Base-by-base conservation (phyloP, 1,284 basidiomycete species). In the Cryptococcus sp. region DNA sequence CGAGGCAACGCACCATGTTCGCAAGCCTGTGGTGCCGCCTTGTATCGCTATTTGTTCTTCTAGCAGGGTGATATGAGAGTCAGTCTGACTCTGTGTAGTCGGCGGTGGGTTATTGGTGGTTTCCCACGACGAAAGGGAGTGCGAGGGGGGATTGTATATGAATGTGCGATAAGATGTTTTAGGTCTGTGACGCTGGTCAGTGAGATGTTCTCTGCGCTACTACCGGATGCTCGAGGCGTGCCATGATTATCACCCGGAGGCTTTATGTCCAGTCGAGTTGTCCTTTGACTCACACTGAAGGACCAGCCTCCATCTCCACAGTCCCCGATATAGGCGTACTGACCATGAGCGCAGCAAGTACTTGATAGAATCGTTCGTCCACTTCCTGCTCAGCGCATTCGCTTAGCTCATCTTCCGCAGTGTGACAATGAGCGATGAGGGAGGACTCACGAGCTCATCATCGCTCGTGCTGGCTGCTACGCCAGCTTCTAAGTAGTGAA, bases 11-110 rank as follows among this genome's bases (percentile, higher is more conserved):
- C 52, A 70, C 76, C 78, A 80, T 3, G 78, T 80, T 15, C 78
- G 58, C 53, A 80, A 54, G 15, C 78, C 78, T 0, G 78, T 80
- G 29, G 77, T 76, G 22, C 78, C 78, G 4, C 69, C 72, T 58
- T 78, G 76, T 20, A 80, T 73, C 1, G 73, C 76, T 5, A 75
- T 73, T 51, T 77, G 78, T 40, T 78, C 78, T 56, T 80, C 78
- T 13, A 73, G 57, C n/a, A 80, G 63, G 0, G 73, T 76, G 17
- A 80, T 67, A 3, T 55, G 46, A 11, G 58, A 50, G 41, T 74
- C 66, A 17, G 39, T 15, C 11, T 15, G 34, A 13, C 3, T 3
- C n/a, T 5, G 25, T 17, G 3, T 17, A 7, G 16, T 26, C 1
- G 19, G 10, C 19, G 37, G 16, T 17, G 40, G 50, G 20, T 37